Evolutionary conservation across 1,139 yeast genomes (phyloP).

Genomic region (Insectozyma bohioensis): DNA sequence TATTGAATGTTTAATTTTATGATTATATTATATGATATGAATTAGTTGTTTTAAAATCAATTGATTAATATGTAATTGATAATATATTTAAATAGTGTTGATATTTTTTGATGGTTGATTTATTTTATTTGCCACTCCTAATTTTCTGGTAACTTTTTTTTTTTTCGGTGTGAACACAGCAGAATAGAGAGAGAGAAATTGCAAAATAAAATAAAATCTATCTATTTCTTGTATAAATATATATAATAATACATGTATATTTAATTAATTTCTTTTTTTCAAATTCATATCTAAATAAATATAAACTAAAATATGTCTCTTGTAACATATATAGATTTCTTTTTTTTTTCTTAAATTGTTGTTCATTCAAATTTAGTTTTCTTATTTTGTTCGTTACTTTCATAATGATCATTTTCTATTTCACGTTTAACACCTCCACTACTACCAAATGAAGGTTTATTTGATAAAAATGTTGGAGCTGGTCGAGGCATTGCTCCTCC

Average conservation of each 20-base stretch:
- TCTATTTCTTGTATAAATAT: no score
- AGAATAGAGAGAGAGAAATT: no score
- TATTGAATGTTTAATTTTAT: conserved; percentile 1
- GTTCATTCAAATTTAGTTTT: conserved; percentile 7
- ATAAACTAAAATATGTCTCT: no score
- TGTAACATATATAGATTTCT: conserved; percentile 1
- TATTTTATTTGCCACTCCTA: conserved; percentile 6
- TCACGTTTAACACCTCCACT: conserved; percentile 15
- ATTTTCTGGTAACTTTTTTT: no score
- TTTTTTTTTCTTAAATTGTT: no score
- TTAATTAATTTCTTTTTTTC: neutral
- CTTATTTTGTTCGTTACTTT: conserved; percentile 10
- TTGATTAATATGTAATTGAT: no score
- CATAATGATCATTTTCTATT: conserved; percentile 11
- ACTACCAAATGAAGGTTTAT: conserved; percentile 22
- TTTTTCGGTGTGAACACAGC: no score
- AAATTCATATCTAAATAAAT: conserved; percentile 1
- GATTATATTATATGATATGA: no score
- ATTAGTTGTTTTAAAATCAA: no score
- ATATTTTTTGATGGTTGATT: neutral
- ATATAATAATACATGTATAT: no score
- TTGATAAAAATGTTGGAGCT: conserved; percentile 31
- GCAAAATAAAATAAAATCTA: no score
- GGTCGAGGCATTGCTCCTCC: conserved; percentile 24
- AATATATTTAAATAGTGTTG: no score